A percentile compares a stretch with the other conserved stretches of the same genome.
Conservation (phyloP, 306 rosid species). For the Datisca glomerata region DNA sequence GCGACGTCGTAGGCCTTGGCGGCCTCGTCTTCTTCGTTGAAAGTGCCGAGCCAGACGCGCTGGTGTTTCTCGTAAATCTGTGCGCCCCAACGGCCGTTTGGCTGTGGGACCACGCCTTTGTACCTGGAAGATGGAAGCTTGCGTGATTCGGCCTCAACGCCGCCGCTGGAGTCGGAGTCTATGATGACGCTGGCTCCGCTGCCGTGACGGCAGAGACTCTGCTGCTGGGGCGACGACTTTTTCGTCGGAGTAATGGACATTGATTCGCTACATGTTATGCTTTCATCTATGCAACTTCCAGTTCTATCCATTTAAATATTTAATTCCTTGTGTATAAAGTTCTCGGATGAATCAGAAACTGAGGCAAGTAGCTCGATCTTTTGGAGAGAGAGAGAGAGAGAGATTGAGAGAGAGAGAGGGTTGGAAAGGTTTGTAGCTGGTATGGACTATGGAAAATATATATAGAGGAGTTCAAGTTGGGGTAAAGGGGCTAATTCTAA, state of each 20-base stretch:
- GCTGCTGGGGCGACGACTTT: slow-evolving; percentile 10
- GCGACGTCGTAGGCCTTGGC: slow-evolving; percentile 36
- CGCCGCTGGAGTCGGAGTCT: slow-evolving; percentile 29
- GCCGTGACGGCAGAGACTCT: slow-evolving; percentile 44
- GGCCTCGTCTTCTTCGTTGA: slow-evolving; percentile 26
- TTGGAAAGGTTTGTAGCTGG: no score
- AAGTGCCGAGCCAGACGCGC: slow-evolving; percentile 37
- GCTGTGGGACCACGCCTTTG: slow-evolving; percentile 38
- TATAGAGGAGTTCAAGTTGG: no score
- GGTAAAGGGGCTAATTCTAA: no score
- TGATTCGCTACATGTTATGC: slow-evolving; percentile 70
- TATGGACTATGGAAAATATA: no score
- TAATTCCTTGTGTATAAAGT: slow-evolving; percentile 18
- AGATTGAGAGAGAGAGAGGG: slow-evolving; percentile 9
- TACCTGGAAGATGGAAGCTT: slow-evolving; percentile 24
- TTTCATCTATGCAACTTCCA: slow-evolving; percentile 58
- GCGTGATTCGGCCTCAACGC: slow-evolving; percentile 12
- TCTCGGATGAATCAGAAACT: neutral
- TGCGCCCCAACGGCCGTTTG: slow-evolving; percentile 40
- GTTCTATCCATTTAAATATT: no score
- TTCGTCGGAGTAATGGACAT: slow-evolving; percentile 23
- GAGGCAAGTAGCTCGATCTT: neutral
- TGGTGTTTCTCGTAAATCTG: slow-evolving; percentile 37
- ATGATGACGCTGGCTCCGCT: slow-evolving; percentile 54
- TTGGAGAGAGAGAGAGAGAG: neutral